Base-by-base conservation (phyloP, 768 basidiomycete genomes). In the Rhodosporidiobolus sp. region DNA sequence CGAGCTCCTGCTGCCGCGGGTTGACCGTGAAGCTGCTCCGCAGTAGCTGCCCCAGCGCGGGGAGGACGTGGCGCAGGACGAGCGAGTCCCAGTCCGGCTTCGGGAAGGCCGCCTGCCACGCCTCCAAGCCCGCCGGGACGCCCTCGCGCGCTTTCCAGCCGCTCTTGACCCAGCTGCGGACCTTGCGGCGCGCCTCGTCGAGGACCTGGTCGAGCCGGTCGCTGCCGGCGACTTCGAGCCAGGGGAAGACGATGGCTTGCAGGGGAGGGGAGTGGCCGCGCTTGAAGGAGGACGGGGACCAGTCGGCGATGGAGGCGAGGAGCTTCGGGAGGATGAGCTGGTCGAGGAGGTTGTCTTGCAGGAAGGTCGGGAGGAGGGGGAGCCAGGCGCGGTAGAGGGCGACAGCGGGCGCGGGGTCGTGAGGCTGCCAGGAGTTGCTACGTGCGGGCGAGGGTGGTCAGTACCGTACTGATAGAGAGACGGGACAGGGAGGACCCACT, bases 261-360 rank as follows among this genome's bases (percentile, higher is more conserved):
- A 98, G 81, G 1, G 91, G 82, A 1, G 86, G 84, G 4, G 84
- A 85, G 35, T 76, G 68, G 43, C 72, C 70, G 28, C 69, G 60
- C 57, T 69, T 53, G 60, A 50, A 48, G 17, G 87, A 11, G 19
- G 75, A 67, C 6, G 87, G 83, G 78, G 84, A 88, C 96, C 96
- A 99, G 62, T 91, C 88, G 8, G 87, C 85, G 46, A 97, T 86
- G 6, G 92, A 87, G 73, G 88, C 88, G 60, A 89, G 86, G 5
- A 99, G 86, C 81, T 98, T 99, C 2, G 96, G 96, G 30, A 99
- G 83, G 56, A 99, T 86, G 32, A 99, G 87, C 80, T 99, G 96
- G 79, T 97, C 94, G 73, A 99, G 87, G 70, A 99, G 85, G 79
- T 97, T 99, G 82, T 97, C 94, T 64, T 87, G 87, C 70, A 99